phyloP scores from a whole-genome alignment of 257 asterid genomes.

The Capsicum baccatum region DNA sequence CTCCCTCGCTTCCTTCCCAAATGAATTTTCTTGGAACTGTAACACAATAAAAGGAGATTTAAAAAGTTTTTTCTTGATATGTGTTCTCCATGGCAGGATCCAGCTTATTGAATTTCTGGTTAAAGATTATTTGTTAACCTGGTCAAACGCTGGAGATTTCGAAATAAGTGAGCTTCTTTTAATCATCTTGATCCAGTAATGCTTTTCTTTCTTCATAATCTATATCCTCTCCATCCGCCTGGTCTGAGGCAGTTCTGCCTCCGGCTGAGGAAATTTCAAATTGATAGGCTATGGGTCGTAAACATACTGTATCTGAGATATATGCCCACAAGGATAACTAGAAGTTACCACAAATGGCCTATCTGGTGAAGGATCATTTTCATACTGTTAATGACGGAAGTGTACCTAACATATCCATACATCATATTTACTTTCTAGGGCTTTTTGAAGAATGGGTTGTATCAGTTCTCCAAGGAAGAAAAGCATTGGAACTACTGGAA shows the following conservation, averaged over 20 bases:
- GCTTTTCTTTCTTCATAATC: not conserved
- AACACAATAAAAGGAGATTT: not conserved
- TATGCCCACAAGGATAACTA: not conserved
- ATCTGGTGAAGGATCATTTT: not conserved
- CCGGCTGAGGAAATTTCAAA: not conserved
- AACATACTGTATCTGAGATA: not conserved
- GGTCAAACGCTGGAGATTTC: slow-evolving; percentile 68
- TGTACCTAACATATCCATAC: not conserved
- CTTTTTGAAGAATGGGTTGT: slow-evolving; percentile 82
- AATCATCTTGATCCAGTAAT: not conserved
- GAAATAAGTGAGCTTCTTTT: slow-evolving; percentile 60
- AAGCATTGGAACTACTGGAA: slow-evolving; percentile 76
- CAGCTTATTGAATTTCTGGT: slow-evolving; percentile 90
- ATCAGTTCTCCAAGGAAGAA: slow-evolving; percentile 68
- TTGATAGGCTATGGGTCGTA: not conserved
- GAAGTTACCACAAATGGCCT: not conserved
- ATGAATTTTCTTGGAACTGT: not conserved
- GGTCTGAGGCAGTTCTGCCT: slow-evolving; percentile 7
- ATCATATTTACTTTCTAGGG: slow-evolving; percentile 45
- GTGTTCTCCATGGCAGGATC: slow-evolving; percentile 68
- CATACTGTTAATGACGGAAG: slow-evolving; percentile 10
- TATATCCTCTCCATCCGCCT: not conserved
- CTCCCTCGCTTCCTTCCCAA: too few species aligned
- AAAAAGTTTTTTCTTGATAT: slow-evolving; percentile 22
- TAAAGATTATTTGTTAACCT: slow-evolving; percentile 68